Conservation (phyloP, 192 early-diverging fungal species). For the Gamsiella multidivaricata region DNA sequence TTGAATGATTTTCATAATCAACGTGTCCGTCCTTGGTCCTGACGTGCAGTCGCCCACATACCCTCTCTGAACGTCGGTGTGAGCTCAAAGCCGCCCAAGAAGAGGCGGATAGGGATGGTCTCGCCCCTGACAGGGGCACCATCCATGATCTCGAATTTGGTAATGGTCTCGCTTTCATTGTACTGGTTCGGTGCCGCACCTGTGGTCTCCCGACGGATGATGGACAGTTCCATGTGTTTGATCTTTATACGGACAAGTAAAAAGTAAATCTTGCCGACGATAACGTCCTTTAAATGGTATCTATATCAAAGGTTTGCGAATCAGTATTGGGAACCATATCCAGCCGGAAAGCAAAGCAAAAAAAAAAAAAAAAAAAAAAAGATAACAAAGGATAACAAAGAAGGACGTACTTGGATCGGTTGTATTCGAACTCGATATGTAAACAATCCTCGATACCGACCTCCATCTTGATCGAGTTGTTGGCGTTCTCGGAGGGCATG, state of each 20-base stretch:
- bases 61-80: conserved; percentile 96
- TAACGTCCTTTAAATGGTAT: conserved; percentile 98
- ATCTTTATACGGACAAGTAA: conserved; percentile 99
- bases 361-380: not conserved
- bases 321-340: no score
- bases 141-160: conserved; percentile 99
- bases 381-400: not conserved
- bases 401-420: conserved; percentile 88
- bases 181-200: conserved; percentile 97
- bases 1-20: no score
- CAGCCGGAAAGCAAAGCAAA: no score
- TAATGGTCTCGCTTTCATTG: conserved; percentile 99
- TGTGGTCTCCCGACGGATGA: conserved; percentile 97
- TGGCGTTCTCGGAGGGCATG: conserved; percentile 87
- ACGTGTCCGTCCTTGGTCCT: no score
- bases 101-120: conserved; percentile 98
- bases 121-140: conserved; percentile 96
- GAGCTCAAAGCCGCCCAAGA: conserved; percentile 96
- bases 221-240: conserved; percentile 99
- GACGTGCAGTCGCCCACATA: no score
- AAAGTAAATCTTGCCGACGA: conserved; percentile 99
- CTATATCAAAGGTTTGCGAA: no score
- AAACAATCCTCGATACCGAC: conserved; percentile 99
- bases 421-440: conserved; percentile 99
- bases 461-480: conserved; percentile 99